These are phyloP conservation scores for Epichloe brachyelytri DNA, from an alignment of 2,329 filamentous ascomycete species.

Conservation along the genomic window DNA sequence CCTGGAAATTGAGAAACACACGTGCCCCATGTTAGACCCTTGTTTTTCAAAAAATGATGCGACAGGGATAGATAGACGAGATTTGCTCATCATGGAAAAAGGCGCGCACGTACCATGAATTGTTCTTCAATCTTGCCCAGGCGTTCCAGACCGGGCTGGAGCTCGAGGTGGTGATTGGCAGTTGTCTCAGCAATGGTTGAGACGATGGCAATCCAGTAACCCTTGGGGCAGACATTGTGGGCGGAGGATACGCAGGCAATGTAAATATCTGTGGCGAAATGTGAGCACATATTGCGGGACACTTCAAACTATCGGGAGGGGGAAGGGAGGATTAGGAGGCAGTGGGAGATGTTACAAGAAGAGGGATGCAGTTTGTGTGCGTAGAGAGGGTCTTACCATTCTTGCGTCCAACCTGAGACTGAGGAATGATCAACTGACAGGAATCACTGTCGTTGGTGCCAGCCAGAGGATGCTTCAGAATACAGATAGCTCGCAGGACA, in stretches of 20 bases:
- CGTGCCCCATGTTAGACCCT: not conserved
- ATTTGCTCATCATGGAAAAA: not conserved
- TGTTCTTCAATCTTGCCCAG: conserved; percentile 92
- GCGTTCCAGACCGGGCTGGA: conserved; percentile 82
- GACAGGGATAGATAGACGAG: not conserved
- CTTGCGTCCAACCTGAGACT: conserved; percentile 93
- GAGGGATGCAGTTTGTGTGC: not conserved
- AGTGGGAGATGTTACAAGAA: not conserved
- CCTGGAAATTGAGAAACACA: conserved; percentile 24
- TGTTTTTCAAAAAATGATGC: not conserved
- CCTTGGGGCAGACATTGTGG: conserved; percentile 97
- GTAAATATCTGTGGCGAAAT: conserved; percentile 64
- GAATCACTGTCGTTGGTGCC: conserved; percentile 85
- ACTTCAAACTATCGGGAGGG: too few relatives aligned
- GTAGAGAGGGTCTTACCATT: conserved; percentile 50
- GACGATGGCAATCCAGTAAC: conserved; percentile 97
- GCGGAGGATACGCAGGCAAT: conserved; percentile 89
- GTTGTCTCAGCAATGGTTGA: conserved; percentile 89
- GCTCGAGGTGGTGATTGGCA: conserved; percentile 90
- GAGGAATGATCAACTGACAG: conserved; percentile 89
- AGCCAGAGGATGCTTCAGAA: conserved; percentile 86
- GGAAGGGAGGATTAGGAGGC: too few relatives aligned
- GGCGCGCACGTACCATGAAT: conserved; percentile 57
- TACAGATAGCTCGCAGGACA: conserved; percentile 91
- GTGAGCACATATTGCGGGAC: not conserved